Conservation (phyloP, 352 stramenopile genomes). For the Phytophthora crassamura region DNA sequence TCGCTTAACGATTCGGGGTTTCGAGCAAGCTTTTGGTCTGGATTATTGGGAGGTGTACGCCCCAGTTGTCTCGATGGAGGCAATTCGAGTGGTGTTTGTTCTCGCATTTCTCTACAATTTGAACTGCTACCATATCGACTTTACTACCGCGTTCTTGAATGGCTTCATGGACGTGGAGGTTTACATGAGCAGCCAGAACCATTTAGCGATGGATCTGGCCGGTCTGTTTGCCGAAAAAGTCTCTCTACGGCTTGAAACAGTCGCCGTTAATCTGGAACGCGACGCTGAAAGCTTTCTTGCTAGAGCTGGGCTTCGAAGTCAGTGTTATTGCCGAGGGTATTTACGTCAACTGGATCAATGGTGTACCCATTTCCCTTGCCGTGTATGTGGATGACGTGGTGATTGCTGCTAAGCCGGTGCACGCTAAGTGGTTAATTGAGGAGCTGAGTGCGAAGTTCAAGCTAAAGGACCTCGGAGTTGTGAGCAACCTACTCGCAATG, state of each 20-base stretch:
- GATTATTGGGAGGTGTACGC: slow-evolving; percentile 14
- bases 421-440: slow-evolving; percentile 1
- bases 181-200: slow-evolving; percentile 6
- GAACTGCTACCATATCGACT: slow-evolving; percentile 6
- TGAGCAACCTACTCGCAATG: background rate
- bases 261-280: slow-evolving; percentile 1
- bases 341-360: slow-evolving; percentile 6
- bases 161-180: slow-evolving; percentile 1
- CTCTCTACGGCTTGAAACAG: slow-evolving; percentile 3
- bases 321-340: slow-evolving; percentile 1
- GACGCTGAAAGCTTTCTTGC: slow-evolving; percentile 2
- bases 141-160: slow-evolving; percentile 1
- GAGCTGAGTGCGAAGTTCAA: slow-evolving; percentile 1
- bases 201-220: background rate
- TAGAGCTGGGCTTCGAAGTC: background rate
- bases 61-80: background rate
- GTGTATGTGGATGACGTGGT: slow-evolving; percentile 2
- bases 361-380: background rate
- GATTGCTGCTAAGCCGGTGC: background rate
- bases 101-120: slow-evolving; percentile 2
- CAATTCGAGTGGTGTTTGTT: slow-evolving; percentile 1
- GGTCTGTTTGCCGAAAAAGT: background rate
- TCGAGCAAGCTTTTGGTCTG: slow-evolving; percentile 5
- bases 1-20: slow-evolving; percentile 3
- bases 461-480: background rate